Conservation (phyloP, 306 rosid genomes). For the Rosa persica region DNA sequence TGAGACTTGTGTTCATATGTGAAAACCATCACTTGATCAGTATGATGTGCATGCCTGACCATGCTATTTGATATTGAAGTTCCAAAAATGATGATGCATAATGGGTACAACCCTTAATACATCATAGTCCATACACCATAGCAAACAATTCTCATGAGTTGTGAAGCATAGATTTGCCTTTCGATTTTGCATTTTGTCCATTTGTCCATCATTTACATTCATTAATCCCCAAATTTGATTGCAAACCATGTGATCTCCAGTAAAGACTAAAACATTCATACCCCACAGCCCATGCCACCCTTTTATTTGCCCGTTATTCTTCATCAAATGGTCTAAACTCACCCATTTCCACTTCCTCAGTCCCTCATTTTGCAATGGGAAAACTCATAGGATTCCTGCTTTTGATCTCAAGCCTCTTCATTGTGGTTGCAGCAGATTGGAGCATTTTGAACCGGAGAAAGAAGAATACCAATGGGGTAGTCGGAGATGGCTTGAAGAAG, state of each 20-base stretch:
- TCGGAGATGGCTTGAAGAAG: conserved; percentile 43
- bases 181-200: conserved; percentile 1
- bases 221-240: conserved; percentile 4
- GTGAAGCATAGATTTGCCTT: conserved; percentile 18
- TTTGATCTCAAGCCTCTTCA: conserved; percentile 30
- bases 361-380: conserved; percentile 32
- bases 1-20: neutral
- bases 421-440: conserved; percentile 51
- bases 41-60: neutral
- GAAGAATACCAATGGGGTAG: conserved; percentile 1
- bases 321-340: conserved; percentile 1
- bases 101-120: neutral
- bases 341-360: conserved; percentile 1
- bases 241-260: conserved; percentile 33
- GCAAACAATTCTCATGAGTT: conserved; percentile 17
- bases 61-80: neutral
- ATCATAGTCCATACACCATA: neutral
- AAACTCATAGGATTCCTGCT: conserved; percentile 37
- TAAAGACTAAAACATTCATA: neutral
- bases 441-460: conserved; percentile 42
- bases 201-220: conserved; percentile 7
- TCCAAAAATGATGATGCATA: neutral
- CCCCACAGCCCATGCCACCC: conserved; percentile 33
- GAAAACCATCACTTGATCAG: neutral
- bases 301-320: conserved; percentile 15